Evolutionary conservation across 306 rosid genomes (phyloP), one percentile per base, ranked within the genome.

Genomic region (Cicer judaicum): DNA sequence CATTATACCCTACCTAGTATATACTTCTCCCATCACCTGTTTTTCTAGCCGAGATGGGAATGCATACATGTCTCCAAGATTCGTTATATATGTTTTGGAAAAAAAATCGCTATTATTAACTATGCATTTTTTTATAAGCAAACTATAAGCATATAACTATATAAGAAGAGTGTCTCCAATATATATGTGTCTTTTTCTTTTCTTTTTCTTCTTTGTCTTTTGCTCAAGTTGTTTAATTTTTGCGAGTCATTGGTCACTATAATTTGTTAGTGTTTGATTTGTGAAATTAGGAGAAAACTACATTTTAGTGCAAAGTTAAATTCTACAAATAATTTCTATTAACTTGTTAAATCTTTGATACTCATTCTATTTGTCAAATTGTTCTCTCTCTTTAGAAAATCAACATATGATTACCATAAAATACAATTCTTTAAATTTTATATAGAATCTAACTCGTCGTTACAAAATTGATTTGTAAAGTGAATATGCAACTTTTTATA

Each of bases 191-290:
- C 34, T 69, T 10, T 72, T 57, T 14, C 12, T 5, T 13, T 7
- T 36, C 8, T 36, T 29, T 18, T 36, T 68, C n/a, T 14, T n/a
- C n/a, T 49, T 19, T 4, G 2, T 19, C 6, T 18, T 7, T 18
- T 15, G 18, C 61, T 15, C 21, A 38, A 9, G 38, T 59, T 74
- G 24, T 16, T 73, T 21, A 57, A 21, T 36, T 59, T 41, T 16
- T 57, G 14, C 1, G 2, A 13, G 18, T 48, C 12, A 54, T 62
- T 36, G 40, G 12, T 54, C 16, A 43, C 34, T 8, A 48, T 15
- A 55, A 34, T 53, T 74, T 36, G 44, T 64, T 78, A 68, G 21
- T 11, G 38, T 78, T 41, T 64, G 8, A 24, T 78, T 74, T 60
- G 6, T 10, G 53, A 62, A 75, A 75, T 29, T 53, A 50, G 62